phyloP scores from a whole-genome alignment of 192 early-diverging fungal species.

The Coemansia sp. region DNA sequence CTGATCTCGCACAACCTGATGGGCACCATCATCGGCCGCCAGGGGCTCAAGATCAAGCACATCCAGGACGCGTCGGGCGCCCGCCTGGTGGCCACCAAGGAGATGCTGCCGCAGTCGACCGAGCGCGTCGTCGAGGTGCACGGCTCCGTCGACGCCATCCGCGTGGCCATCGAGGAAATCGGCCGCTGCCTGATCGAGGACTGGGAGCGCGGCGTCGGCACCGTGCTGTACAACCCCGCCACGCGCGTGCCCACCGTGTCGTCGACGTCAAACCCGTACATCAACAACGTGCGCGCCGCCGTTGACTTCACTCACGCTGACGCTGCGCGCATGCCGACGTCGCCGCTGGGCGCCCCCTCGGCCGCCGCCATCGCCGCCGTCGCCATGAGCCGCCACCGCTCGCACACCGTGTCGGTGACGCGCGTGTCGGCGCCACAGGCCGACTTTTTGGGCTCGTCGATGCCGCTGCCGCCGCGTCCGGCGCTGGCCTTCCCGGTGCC shows the following conservation, averaged over 20 bases:
- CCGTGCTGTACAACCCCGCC: constrained; percentile 81
- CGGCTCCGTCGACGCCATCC: constrained; percentile 81
- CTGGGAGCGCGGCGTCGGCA: constrained; percentile 77
- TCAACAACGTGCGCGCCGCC: constrained; percentile 47
- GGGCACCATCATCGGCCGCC: constrained; percentile 92
- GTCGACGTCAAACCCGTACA: constrained; percentile 51
- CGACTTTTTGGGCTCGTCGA: constrained; percentile 46
- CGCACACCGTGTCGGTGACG: constrained; percentile 51
- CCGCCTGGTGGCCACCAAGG: constrained; percentile 83
- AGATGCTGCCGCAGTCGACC: constrained; percentile 88
- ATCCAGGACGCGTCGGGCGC: constrained; percentile 90
- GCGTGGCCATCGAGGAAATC: constrained; percentile 80
- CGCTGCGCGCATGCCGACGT: constrained; percentile 24
- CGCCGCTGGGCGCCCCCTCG: constrained; percentile 12
- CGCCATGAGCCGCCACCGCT: constrained; percentile 50
- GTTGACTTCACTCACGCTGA: constrained; percentile 46
- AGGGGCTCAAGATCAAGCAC: constrained; percentile 91
- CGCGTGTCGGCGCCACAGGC: constrained; percentile 15
- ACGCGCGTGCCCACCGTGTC: constrained; percentile 53
- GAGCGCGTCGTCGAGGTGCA: constrained; percentile 89
- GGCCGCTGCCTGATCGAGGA: constrained; percentile 84
- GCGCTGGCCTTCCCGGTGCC: constrained; percentile 27
- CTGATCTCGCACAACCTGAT: constrained; percentile 90
- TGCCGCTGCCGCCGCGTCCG: constrained; percentile 45
- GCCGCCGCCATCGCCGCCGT: constrained; percentile 32